These are phyloP conservation scores for Claviceps purpurea DNA, from an alignment of 2,329 filamentous ascomycete genomes.

Conservation along the genomic window DNA sequence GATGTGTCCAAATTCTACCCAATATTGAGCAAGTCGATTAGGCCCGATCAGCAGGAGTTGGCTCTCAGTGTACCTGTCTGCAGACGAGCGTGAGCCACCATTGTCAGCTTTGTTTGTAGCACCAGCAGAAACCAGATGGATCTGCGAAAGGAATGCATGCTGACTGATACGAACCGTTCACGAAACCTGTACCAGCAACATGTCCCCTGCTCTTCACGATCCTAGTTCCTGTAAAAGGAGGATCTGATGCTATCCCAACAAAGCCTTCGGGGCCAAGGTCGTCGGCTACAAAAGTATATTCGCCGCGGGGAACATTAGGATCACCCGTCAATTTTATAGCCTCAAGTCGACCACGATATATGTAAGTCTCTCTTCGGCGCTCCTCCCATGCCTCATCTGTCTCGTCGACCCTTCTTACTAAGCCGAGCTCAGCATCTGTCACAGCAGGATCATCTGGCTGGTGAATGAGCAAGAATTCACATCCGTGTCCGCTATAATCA, in stretches of 20 bases:
- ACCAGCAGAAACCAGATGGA: too few species aligned
- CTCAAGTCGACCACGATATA: conserved; percentile 56
- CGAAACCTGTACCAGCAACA: conserved; percentile 60
- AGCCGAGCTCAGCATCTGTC: conserved; percentile 25
- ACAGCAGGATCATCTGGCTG: conserved; percentile 45
- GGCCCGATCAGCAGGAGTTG: conserved; percentile 67
- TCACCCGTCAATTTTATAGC: conserved; percentile 90
- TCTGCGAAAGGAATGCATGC: background rate
- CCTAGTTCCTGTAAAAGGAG: conserved; percentile 58
- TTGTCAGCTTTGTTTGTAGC: background rate
- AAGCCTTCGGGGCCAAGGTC: conserved; percentile 59
- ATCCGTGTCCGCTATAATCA: conserved; percentile 78
- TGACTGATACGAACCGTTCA: conserved; percentile 44
- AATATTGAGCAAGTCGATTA: conserved; percentile 70
- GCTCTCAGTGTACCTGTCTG: conserved; percentile 62
- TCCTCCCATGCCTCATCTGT: conserved; percentile 30
- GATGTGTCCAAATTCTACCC: conserved; percentile 51
- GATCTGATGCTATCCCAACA: conserved; percentile 49
- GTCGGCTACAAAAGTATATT: conserved; percentile 67
- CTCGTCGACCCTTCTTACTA: conserved; percentile 28
- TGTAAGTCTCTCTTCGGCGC: conserved; percentile 30
- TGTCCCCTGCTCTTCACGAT: conserved; percentile 66
- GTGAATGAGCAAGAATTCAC: conserved; percentile 72
- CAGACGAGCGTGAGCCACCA: background rate
- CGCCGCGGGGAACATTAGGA: conserved; percentile 74